Base-by-base conservation (phyloP, 139 green algal species). In the Tetraselmis striata region DNA sequence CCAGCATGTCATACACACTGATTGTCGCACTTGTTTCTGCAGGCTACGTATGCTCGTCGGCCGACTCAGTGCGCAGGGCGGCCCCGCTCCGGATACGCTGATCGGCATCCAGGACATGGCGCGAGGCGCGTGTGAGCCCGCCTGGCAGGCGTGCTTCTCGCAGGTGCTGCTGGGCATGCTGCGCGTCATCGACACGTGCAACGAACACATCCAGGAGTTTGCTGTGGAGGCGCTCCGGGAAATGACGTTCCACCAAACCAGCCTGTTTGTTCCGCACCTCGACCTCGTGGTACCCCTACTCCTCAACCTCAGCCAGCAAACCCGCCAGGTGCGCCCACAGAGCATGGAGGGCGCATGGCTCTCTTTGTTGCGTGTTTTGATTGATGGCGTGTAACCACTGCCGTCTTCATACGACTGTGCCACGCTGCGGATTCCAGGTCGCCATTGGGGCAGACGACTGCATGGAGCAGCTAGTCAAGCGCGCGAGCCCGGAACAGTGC, bases 361-460 rank as follows among this genome's bases (percentile, higher is more conserved):
- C n/a, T n/a, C n/a, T n/a, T n/a, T n/a, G n/a, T n/a, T n/a, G n/a
- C n/a, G n/a, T n/a, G n/a, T n/a, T n/a, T n/a, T n/a, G n/a, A n/a
- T n/a, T n/a, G n/a, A n/a, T n/a, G n/a, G n/a, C n/a, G n/a, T n/a
- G n/a, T n/a, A n/a, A n/a, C n/a, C n/a, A n/a, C n/a, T n/a, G n/a
- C n/a, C n/a, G n/a, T n/a, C n/a, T n/a, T n/a, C n/a, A n/a, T n/a
- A n/a, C n/a, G n/a, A n/a, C n/a, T n/a, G n/a, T n/a, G n/a, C n/a
- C n/a, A 67, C 29, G 82, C 27, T 18, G 27, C 28, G 79, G 29
- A 0, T n/a, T 80, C 27, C 83, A 92, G 86, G 86, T 91, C 29
- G 45, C 78, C 0, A 79, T 86, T 58, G 83, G 85, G 23, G 87
- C 88, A 1, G 82, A 92, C 30, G 82, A 88, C 77, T 85, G 81